These are phyloP conservation scores for Byssoonygena ceratinophila DNA, from an alignment of 2,329 filamentous ascomycete species.

Conservation along the genomic window DNA sequence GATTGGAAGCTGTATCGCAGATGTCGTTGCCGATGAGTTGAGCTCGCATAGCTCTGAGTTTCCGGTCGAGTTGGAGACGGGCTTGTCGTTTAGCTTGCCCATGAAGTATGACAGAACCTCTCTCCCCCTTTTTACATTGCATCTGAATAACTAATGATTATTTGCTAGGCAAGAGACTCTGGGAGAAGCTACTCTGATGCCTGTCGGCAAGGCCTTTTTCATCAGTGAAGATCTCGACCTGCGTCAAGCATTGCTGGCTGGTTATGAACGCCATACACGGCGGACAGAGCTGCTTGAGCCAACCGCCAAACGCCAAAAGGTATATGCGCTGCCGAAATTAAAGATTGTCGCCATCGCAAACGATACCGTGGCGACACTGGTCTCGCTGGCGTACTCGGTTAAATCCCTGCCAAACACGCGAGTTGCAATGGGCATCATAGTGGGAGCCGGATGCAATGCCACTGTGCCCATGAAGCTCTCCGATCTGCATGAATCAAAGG, in stretches of 20 bases:
- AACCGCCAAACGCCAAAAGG: conserved; percentile 23
- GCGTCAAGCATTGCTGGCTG: conserved; percentile 44
- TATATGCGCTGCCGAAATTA: conserved; percentile 47
- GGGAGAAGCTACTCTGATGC: conserved; percentile 46
- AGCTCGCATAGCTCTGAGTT: conserved; percentile 23
- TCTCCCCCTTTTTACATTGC: neutral
- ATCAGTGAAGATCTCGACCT: conserved; percentile 47
- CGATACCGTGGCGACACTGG: conserved; percentile 64
- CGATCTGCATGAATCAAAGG: conserved; percentile 52
- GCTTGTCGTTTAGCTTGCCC: conserved; percentile 37
- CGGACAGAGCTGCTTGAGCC: conserved; percentile 18
- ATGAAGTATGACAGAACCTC: conserved; percentile 27
- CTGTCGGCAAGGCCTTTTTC: conserved; percentile 50
- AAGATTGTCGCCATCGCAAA: conserved; percentile 64
- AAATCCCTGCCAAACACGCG: conserved; percentile 48
- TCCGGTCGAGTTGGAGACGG: conserved; percentile 29
- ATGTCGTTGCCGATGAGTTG: conserved; percentile 50
- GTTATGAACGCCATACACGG: conserved; percentile 44
- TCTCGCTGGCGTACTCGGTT: conserved; percentile 63
- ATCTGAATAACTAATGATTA: neutral
- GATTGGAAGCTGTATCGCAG: conserved; percentile 63
- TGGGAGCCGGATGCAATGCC: conserved; percentile 67
- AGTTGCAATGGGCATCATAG: conserved; percentile 64
- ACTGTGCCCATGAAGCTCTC: conserved; percentile 57
- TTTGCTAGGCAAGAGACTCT: conserved; percentile 40